phyloP scores from a whole-genome alignment of 2,329 filamentous ascomycete genomes.

The Fusarium verticillioides region DNA sequence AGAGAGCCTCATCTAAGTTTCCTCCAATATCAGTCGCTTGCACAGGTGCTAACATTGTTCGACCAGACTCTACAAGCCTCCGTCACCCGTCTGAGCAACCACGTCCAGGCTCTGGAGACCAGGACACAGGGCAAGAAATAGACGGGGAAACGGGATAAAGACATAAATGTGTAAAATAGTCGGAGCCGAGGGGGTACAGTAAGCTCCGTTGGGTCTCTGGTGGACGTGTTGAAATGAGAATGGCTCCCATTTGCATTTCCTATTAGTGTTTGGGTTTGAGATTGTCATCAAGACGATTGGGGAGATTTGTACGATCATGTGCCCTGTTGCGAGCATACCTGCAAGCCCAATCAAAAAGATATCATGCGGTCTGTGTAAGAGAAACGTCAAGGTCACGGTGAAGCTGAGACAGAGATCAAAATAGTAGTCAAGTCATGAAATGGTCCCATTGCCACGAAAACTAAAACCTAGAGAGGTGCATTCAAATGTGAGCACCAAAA shows the following conservation, averaged over 20 bases:
- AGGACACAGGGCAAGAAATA: constrained; percentile 81
- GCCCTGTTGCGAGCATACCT: constrained; percentile 21
- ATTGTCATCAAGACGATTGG: constrained; percentile 1
- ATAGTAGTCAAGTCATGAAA: constrained; percentile 37
- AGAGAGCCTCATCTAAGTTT: background rate
- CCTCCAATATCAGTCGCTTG: background rate
- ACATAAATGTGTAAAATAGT: constrained; percentile 38
- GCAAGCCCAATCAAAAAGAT: constrained; percentile 8
- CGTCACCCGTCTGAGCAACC: constrained; percentile 85
- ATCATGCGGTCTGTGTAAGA: background rate
- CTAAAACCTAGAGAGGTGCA: constrained; percentile 43
- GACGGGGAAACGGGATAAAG: constrained; percentile 49
- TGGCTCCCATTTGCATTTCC: constrained; percentile 8
- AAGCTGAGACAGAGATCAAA: background rate
- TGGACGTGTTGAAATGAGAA: constrained; percentile 23
- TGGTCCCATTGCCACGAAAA: constrained; percentile 43
- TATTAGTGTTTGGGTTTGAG: constrained; percentile 6
- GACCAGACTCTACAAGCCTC: constrained; percentile 84
- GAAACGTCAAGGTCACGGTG: background rate
- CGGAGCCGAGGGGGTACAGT: background rate
- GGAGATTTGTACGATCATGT: constrained; percentile 28
- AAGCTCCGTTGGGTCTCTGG: constrained; percentile 2
- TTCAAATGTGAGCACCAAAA: constrained; percentile 41
- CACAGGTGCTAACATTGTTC: constrained; percentile 2
- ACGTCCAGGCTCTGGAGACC: constrained; percentile 84